phyloP scores from a whole-genome alignment of 2,329 filamentous ascomycete genomes.

The Delphinella strobiligena region DNA sequence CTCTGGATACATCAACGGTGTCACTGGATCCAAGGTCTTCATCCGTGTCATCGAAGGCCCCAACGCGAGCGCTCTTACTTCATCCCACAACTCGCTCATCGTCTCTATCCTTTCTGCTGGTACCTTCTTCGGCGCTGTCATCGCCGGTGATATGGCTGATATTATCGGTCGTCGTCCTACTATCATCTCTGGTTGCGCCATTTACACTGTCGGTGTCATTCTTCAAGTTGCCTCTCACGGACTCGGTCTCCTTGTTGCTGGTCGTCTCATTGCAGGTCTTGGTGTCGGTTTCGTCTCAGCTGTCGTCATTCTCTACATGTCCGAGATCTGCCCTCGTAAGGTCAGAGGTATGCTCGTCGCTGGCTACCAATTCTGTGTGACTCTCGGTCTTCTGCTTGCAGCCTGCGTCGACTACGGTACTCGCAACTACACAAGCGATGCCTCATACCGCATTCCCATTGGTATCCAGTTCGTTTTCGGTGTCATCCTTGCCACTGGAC shows the following conservation, averaged over 20 bases:
- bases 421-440: constrained; percentile 47
- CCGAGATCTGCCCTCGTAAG: constrained; percentile 61
- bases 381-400: constrained; percentile 58
- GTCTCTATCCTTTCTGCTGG: constrained; percentile 62
- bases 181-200: constrained; percentile 55
- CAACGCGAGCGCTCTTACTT: constrained; percentile 18
- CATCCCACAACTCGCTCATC: constrained; percentile 44
- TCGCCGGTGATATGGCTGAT: constrained; percentile 68
- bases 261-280: constrained; percentile 63
- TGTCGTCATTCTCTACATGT: constrained; percentile 79
- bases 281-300: constrained; percentile 74
- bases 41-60: constrained; percentile 38
- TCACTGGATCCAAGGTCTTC: constrained; percentile 35
- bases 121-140: constrained; percentile 68
- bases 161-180: constrained; percentile 61
- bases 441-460: constrained; percentile 71
- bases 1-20: constrained; percentile 57
- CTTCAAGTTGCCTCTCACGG: constrained; percentile 47
- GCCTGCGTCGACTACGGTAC: constrained; percentile 64
- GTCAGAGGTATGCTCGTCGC: constrained; percentile 70
- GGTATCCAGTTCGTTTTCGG: constrained; percentile 72
- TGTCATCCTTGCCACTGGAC: constrained; percentile 57
- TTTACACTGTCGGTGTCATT: constrained; percentile 54
- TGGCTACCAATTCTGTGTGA: constrained; percentile 75
- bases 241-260: constrained; percentile 54